Base-by-base conservation (phyloP, 805 yeast genomes). In the Zygosaccharomyces rouxii region DNA sequence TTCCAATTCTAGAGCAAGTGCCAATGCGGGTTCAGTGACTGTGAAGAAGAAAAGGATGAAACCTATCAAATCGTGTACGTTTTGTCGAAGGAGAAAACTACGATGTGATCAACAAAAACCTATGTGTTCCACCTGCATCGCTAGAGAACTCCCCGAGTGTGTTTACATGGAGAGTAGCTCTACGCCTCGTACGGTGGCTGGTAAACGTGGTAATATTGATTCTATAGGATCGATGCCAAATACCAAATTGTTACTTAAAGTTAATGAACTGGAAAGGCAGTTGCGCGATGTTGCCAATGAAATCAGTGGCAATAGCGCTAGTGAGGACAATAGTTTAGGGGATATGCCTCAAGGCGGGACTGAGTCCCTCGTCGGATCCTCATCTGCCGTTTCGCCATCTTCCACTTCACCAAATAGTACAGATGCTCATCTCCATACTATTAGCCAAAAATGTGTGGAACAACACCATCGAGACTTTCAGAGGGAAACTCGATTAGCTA, bases 81-180 rank as follows among this genome's bases (percentile, higher is more conserved):
- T 61, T 41, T 63, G 69, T 45, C 52, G 67, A 7, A 54, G 47
- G 26, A 52, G 68, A 18, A 63, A 64, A 43, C 47, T 63, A 26
- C 60, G 60, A 44, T 64, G 69, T 51, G 64, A 63, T 44, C 62
- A 62, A 39, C 38, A 31, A 30, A 55, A 50, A 38, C 68, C 69
- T 4, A 48, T 55, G 14, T 64, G 68, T 28, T 55, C 63, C 9
- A 54, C 62, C 14, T 63, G 68, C 40, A 19, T 40, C 7, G 50
- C 59, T 7, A 56, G 63, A 39, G 47, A 43, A 1, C 44, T 57
- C 9, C 19, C 46, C 0, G 49, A 40, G 3, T 62, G 67, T 50
- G 35, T 47, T 1, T 64, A 64, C 44, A 18, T 46, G 3, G 53
- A 50, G 10, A 33, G 35, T 11, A 14, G 5, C 35, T 28, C 38